Evolutionary conservation across 305 asterid genomes (phyloP), one percentile per base, ranked within the genome.

Genomic region (Fraxinus xanthoxyloides): DNA sequence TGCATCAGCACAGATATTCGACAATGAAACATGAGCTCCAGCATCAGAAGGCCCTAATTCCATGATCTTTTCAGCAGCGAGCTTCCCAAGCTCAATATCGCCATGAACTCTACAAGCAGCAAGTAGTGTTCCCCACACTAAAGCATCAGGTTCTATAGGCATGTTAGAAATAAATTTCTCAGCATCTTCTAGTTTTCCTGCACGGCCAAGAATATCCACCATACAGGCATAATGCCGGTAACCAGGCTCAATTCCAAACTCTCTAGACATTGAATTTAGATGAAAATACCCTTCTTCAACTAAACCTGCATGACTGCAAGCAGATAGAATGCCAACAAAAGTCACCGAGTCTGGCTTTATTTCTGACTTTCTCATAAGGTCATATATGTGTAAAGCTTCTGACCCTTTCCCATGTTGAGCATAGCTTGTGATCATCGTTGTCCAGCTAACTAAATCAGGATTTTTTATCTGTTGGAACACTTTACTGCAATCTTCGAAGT

Each of bases 151-250:
- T 82, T 89, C 79, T 40, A 90, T 56, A 48, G 93, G 98, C 98
- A 92, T 92, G 56, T 83, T 79, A 32, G 19, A 24, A 56, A 93
- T 90, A 69, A 96, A 87, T 82, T 82, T 90, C 89, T 87, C 88
- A 35, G 98, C 98, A 83, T 96, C 97, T 78, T 89, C 87, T 19
- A 96, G 56, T 84, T 91, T 88, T 43, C 98, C 98, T 2, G 97
- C 91, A 9, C 97, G 97, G 56, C 98, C 93, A 76, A 95, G 95
- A 88, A 94, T 82, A 85, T 92, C 95, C 81, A 94, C 97, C 94
- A 93, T 92, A 74, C 95, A 90, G 21, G 90, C 87, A 48, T 93
- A 96, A 87, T 96, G 99, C 78, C 85, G 87, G 81, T 83, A 79
- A 54, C 87, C 85, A 21, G 98, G 97, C 85, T 90, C 87, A 17